Conservation (phyloP, 805 yeast genomes). For the Nakazawaea populi region DNA sequence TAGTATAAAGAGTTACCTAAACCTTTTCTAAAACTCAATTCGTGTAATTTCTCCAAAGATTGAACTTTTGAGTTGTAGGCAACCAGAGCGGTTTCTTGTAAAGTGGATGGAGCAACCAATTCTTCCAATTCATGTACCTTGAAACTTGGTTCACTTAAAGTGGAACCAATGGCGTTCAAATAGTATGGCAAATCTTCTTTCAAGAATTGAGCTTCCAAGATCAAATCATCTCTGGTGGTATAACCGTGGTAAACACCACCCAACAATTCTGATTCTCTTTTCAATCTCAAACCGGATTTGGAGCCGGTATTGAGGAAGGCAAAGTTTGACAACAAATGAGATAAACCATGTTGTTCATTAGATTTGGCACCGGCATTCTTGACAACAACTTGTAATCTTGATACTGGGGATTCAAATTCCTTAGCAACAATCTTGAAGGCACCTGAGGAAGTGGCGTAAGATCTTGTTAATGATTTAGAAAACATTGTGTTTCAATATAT, state of each 20-base stretch:
- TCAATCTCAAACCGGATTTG: conserved; percentile 86
- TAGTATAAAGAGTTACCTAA: conserved; percentile 79
- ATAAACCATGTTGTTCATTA: conserved; percentile 64
- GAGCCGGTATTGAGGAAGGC: conserved; percentile 76
- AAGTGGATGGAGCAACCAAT: conserved; percentile 74
- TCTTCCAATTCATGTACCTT: conserved; percentile 82
- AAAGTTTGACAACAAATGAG: conserved; percentile 81
- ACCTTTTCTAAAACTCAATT: conserved; percentile 78
- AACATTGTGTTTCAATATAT: conserved; percentile 17
- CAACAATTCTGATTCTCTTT: conserved; percentile 89
- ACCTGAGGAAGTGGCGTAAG: conserved; percentile 29
- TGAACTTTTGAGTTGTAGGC: conserved; percentile 43
- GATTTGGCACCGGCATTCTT: conserved; percentile 79
- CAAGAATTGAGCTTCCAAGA: conserved; percentile 76
- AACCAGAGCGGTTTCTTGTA: conserved; percentile 54
- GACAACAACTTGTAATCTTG: conserved; percentile 74
- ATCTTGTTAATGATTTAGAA: conserved; percentile 24
- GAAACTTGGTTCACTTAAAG: conserved; percentile 62
- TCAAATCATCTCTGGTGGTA: conserved; percentile 75
- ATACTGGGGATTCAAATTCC: conserved; percentile 61
- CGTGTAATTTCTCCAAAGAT: conserved; percentile 77
- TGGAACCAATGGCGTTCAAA: conserved; percentile 78
- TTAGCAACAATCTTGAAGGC: conserved; percentile 45
- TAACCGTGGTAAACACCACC: conserved; percentile 76
- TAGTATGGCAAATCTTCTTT: conserved; percentile 87